Evolutionary conservation across 768 basidiomycete genomes (phyloP).

Genomic region (Termitomyces eurrhizus): DNA sequence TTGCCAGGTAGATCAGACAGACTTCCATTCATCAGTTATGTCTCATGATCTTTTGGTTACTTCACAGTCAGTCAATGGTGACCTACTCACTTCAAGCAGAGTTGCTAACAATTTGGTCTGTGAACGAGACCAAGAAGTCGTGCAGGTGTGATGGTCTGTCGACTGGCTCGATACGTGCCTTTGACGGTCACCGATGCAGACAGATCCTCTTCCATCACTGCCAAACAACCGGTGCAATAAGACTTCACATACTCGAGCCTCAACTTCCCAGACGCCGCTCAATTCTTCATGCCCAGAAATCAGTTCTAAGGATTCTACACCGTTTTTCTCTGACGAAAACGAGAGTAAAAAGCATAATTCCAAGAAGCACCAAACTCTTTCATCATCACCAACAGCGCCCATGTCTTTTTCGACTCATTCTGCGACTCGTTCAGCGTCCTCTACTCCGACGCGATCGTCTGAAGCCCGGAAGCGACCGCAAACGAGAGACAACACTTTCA

Average conservation of each 20-base stretch:
- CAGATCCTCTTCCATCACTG: neutral
- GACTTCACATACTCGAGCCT: neutral
- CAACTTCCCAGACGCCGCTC: neutral
- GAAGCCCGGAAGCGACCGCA: neutral
- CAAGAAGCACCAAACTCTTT: neutral
- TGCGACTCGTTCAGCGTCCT: neutral
- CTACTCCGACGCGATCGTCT: neutral
- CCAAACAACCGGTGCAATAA: neutral
- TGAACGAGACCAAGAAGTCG: neutral
- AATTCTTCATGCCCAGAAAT: neutral
- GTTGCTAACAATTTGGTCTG: neutral
- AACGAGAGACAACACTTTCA: neutral
- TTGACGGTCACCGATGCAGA: conserved; percentile 3
- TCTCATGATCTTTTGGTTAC: neutral
- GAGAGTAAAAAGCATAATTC: neutral
- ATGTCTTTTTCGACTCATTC: neutral
- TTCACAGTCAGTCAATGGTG: neutral
- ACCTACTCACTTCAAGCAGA: neutral
- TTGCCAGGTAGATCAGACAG: neutral
- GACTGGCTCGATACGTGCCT: conserved; percentile 1
- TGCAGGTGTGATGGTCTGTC: conserved; percentile 6
- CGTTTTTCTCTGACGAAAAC: neutral
- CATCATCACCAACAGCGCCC: neutral
- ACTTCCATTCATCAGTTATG: neutral
- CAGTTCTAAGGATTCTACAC: neutral